A percentile compares a stretch with the other conserved stretches of the same genome.
phyloP scores from a whole-genome alignment of 257 asterid genomes.

The Primulina tabacum region DNA sequence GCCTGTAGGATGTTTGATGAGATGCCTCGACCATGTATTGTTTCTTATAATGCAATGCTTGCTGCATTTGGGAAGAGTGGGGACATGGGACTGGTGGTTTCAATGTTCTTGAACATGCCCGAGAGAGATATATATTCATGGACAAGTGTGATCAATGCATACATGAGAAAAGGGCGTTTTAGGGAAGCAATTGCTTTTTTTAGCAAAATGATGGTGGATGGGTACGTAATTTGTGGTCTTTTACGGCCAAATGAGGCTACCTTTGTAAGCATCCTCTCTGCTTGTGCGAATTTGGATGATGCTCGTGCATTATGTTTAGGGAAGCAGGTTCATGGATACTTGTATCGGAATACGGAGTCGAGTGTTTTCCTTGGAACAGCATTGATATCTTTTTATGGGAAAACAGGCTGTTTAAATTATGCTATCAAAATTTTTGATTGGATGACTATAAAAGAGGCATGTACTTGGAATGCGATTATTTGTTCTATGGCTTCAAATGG shows the following conservation, averaged over 20 bases:
- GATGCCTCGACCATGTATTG: conserved; percentile 56
- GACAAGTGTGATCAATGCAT: conserved; percentile 79
- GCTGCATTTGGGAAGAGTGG: conserved; percentile 68
- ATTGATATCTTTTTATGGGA: conserved; percentile 71
- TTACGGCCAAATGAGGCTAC: conserved; percentile 84
- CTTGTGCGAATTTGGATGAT: conserved; percentile 55
- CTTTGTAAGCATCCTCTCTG: conserved; percentile 63
- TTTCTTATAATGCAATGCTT: conserved; percentile 67
- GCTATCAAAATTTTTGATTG: conserved; percentile 45
- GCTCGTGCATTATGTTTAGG: conserved; percentile 51
- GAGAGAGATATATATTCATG: conserved; percentile 69
- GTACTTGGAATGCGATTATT: conserved; percentile 92
- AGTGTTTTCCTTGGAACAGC: conserved; percentile 64
- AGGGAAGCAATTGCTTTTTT: conserved; percentile 52
- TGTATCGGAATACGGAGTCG: conserved; percentile 46
- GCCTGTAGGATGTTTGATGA: conserved; percentile 66
- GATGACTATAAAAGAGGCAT: conserved; percentile 51
- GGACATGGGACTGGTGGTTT: conserved; percentile 49
- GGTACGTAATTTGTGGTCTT: conserved; percentile 35
- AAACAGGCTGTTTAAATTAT: conserved; percentile 52
- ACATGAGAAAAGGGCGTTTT: conserved; percentile 42
- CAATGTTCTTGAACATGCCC: conserved; percentile 50
- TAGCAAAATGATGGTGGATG: conserved; percentile 56
- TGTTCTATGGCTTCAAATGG: conserved; percentile 70
- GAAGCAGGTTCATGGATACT: conserved; percentile 75